Base-by-base conservation (phyloP, 2,329 filamentous ascomycete species). In the Paracoccidioides lutzii region DNA sequence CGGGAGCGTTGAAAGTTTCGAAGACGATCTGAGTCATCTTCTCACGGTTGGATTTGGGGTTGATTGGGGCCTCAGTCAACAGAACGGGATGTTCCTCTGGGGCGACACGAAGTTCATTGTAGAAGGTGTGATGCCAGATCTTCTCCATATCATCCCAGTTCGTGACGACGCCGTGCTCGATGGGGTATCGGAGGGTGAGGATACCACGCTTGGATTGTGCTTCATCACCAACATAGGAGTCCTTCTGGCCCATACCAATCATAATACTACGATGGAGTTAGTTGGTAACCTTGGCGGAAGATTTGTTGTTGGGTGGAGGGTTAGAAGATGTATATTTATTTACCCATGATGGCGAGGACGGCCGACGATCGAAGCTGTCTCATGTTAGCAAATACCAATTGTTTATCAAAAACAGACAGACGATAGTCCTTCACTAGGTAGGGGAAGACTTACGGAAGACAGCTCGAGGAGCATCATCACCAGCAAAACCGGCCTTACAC, bases 121-220 rank as follows among this genome's bases (percentile, higher is more conserved):
- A 98, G 84, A 98, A 98, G 74, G 93, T 97, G 88, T 98, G 93
- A 79, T 98, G 93, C 93, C 93, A 98, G 71, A 98, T 97, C 87
- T 97, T 97, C 83, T 97, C 93, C 93, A 97, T 97, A 78, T 97
- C 93, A 77, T 98, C 93, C 93, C 93, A 98, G 88, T 97, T 97
- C 81, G 93, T 98, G 75, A 98, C 93, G 71, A 98, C 93, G 93
- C 93, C 93, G 85, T 98, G 93, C 84, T 98, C 93, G 76, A 98
- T 98, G 74, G 93, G 93, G 81, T 98, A 98, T 82, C 93, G 87
- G 75, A 98, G 84, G 63, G 91, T 97, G 69, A 98, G 85, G 80
- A 98, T 97, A 95, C 93, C 93, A 93, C 93, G 91, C 90, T 98
- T 98, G 75, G 93, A 98, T 83, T 98, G 93, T 80, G 93, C 93